A percentile compares a stretch with the other conserved stretches of the same genome.
Conservation (phyloP, 2,329 filamentous ascomycete species). For the Sporothrix humicola region DNA sequence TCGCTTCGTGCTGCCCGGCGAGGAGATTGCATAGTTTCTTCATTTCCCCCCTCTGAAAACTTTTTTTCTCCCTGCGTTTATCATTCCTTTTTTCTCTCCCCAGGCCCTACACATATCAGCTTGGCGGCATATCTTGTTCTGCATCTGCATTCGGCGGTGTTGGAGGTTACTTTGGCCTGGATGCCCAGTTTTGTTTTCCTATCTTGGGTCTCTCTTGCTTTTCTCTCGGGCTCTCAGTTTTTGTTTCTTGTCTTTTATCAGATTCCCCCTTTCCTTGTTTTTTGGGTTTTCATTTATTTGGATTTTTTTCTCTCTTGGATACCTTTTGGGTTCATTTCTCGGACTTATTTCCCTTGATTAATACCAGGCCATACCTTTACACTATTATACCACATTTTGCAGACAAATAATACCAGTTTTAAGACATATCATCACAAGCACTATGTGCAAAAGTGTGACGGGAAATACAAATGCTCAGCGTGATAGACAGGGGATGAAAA, state of each 20-base stretch:
- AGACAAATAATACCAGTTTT: constrained; percentile 2
- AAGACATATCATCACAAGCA: background rate
- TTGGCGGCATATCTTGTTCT: constrained; percentile 1
- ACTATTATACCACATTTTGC: constrained; percentile 10
- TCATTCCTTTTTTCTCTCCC: background rate
- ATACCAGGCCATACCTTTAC: background rate
- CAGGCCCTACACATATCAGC: constrained; percentile 10
- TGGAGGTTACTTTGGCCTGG: constrained; percentile 9
- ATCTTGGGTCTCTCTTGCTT: background rate
- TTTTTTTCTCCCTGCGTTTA: background rate
- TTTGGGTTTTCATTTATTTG: background rate
- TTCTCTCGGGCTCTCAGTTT: background rate
- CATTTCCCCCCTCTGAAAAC: background rate
- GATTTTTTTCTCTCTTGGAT: background rate
- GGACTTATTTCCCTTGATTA: background rate
- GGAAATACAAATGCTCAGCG: background rate
- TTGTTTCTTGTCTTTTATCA: background rate
- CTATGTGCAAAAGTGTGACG: background rate
- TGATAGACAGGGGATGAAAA: background rate
- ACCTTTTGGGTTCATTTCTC: background rate
- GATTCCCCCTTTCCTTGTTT: constrained; percentile 1
- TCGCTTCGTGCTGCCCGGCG: constrained; percentile 35
- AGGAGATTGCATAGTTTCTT: constrained; percentile 28
- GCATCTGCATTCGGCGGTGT: constrained; percentile 13
- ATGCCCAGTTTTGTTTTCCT: background rate